Base-by-base conservation (phyloP, 2,329 filamentous ascomycete genomes). In the Zymoseptoria brevis region DNA sequence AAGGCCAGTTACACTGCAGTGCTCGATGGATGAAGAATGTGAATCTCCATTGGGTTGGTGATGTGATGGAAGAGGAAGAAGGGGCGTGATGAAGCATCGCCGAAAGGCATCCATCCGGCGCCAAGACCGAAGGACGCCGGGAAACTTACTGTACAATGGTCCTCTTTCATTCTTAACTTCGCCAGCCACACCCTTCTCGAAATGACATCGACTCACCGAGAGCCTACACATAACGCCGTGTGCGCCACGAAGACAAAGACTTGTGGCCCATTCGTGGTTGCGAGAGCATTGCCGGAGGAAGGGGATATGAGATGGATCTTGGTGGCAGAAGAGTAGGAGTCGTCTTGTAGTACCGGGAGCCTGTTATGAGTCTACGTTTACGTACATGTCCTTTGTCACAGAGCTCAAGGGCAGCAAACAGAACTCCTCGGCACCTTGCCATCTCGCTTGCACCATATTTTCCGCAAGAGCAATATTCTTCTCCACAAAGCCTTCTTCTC, bases 401-500 rank as follows among this genome's bases (percentile, higher is more conserved):
- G 58, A 56, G 24, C 53, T 52, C 53, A 65, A 51, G 19, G 63
- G 59, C 19, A 63, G 59, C n/a, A 63, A 50, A 35, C 54, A 58
- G n/a, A 63, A 64, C 49, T 62, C 59, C n/a, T 52, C 54, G 16
- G 55, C 62, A 26, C 29, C 19, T 19, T 41, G 19, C 24, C 49
- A 58, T 56, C 65, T 57, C 22, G 50, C 61, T 52, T 62, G 57
- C 4, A 63, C 58, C n/a, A 64, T 60, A 1, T 52, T 45, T 41
- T 66, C 65, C 9, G 66, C 66, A 24, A 61, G 56, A 11, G 54
- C 60, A 50, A 66, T 59, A 30, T 66, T 66, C 59, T 60, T 53
- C 49, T 65, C 60, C 4, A 60, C 60, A 54, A 66, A 65, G 3
- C 63, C 62, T 57, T 67, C 64, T 21, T 67, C 64, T 7, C 61